Percentiles rank a stretch among this genome's conserved stretches.
phyloP scores from a whole-genome alignment of 106 monocot species.

The Dioscorea alata region DNA sequence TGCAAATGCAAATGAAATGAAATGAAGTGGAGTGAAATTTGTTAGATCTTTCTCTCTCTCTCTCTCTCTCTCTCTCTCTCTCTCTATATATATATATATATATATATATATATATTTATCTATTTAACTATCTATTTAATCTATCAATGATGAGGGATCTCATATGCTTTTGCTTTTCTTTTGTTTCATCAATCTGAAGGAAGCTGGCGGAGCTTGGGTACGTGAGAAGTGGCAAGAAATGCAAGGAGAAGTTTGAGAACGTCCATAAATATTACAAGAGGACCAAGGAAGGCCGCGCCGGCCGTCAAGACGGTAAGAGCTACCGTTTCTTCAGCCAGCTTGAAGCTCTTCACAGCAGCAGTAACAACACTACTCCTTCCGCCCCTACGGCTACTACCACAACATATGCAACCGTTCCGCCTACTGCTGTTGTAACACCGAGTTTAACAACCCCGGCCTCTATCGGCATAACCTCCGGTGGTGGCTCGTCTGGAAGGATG shows the following conservation, averaged over 20 bases:
- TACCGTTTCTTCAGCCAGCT: slow-evolving; percentile 83
- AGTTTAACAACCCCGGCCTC: neutral
- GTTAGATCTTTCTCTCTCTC: no score
- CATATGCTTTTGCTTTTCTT: neutral
- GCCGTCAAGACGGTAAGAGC: slow-evolving; percentile 78
- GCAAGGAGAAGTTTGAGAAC: slow-evolving; percentile 93
- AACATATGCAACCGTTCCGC: neutral
- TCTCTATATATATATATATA: no score
- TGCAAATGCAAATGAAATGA: no score
- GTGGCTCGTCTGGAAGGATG: neutral
- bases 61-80: no score
- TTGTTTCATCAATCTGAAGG: slow-evolving; percentile 25
- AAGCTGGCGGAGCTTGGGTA: slow-evolving; percentile 71
- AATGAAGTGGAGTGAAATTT: no score
- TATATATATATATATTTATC: no score
- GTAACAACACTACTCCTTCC: neutral
- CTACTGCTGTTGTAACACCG: neutral
- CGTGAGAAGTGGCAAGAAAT: slow-evolving; percentile 70
- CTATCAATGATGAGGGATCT: no score
- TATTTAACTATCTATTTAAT: no score
- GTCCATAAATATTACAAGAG: slow-evolving; percentile 90
- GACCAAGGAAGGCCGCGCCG: slow-evolving; percentile 77
- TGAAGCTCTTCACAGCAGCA: slow-evolving; percentile 55
- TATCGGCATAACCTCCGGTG: no score
- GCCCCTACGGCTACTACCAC: neutral